Evolutionary conservation across 768 basidiomycete genomes (phyloP).

Genomic region (Nevesoporus exiguus): DNA sequence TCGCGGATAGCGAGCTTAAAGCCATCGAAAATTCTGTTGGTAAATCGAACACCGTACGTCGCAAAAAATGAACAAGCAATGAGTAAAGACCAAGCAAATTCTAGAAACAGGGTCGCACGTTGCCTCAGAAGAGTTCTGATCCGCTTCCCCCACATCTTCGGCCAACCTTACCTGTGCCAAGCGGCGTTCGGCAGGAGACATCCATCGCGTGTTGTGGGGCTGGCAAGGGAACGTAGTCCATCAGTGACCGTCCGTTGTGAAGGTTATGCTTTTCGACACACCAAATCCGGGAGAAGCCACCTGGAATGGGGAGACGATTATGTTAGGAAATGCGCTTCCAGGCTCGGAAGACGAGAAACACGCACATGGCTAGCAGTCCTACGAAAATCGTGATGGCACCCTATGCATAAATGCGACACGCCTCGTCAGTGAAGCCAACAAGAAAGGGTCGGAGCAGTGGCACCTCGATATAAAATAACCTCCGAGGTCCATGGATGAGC

Average conservation of each 20-base stretch:
- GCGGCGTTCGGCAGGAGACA: slow-evolving; percentile 45
- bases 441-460: background rate
- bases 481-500: slow-evolving; percentile 18
- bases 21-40: slow-evolving; percentile 44
- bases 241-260: background rate
- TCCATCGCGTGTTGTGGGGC: slow-evolving; percentile 64
- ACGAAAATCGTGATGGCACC: slow-evolving; percentile 61
- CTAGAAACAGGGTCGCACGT: slow-evolving; percentile 10
- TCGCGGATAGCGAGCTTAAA: slow-evolving; percentile 54
- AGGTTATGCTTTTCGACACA: slow-evolving; percentile 34
- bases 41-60: background rate
- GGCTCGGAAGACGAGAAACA: background rate
- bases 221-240: slow-evolving; percentile 18
- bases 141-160: slow-evolving; percentile 67
- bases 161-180: slow-evolving; percentile 64
- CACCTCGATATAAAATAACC: slow-evolving; percentile 73
- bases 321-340: background rate
- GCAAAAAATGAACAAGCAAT: background rate
- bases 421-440: background rate
- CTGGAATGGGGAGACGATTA: slow-evolving; percentile 27
- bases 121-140: slow-evolving; percentile 38
- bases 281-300: slow-evolving; percentile 58
- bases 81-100: background rate
- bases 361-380: slow-evolving; percentile 51
- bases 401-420: slow-evolving; percentile 26